Conservation (phyloP, 2,329 filamentous ascomycete genomes). For the Aspergillus calidoustus region DNA sequence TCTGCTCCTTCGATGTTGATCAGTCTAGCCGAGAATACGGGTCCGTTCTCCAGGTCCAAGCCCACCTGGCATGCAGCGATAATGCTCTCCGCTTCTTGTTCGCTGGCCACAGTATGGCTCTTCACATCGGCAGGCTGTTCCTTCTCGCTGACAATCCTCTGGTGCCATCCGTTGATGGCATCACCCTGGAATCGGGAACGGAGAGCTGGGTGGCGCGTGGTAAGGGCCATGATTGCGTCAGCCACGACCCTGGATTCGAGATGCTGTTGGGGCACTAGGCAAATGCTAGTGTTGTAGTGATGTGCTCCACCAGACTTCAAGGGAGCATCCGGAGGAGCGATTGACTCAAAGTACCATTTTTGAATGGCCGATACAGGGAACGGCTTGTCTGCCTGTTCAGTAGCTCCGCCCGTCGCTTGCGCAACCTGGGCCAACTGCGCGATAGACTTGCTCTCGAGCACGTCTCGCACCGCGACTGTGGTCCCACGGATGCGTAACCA, state of each 20-base stretch:
- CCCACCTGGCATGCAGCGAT: not conserved
- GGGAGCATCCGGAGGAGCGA: not conserved
- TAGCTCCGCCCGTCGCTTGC: not conserved
- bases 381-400: not conserved
- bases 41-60: slow-evolving; percentile 3
- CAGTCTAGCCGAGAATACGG: slow-evolving; percentile 3
- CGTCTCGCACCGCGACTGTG: slow-evolving; percentile 7
- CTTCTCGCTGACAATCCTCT: not conserved
- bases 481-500: slow-evolving; percentile 5
- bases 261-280: not conserved
- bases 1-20: not conserved
- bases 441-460: slow-evolving; percentile 13
- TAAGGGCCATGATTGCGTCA: not conserved
- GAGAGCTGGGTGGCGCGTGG: slow-evolving; percentile 1
- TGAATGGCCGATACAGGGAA: slow-evolving; percentile 1
- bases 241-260: not conserved
- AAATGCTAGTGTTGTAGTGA: not conserved
- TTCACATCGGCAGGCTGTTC: not conserved
- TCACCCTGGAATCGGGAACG: slow-evolving; percentile 8
- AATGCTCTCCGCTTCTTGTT: slow-evolving; percentile 1
- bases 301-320: not conserved
- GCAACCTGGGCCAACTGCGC: slow-evolving; percentile 1
- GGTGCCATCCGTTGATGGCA: not conserved
- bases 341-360: slow-evolving; percentile 1
- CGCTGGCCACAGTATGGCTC: not conserved